Evolutionary conservation across 306 rosid species (phyloP), one percentile per base, ranked within the genome.

Genomic region (Delonix regia): DNA sequence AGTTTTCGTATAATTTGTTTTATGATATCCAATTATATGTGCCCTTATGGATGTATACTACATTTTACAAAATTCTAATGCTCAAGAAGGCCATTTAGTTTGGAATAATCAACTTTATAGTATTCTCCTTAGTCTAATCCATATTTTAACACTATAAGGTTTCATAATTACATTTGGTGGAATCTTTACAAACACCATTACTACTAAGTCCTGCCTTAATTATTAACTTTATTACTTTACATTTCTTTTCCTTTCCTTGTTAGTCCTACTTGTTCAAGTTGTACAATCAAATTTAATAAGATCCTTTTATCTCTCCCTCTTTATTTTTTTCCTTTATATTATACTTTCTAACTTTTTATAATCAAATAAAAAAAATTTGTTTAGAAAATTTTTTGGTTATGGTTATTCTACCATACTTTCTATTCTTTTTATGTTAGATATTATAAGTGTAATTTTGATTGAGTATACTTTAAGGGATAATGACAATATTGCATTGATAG

Each of bases 91-190:
- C 49, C 7, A 10, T 52, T 51, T 78, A n/a, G 3, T 34, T 13
- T 44, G 52, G n/a, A 53, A 73, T 45, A 65, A 73, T 53, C 28
- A 73, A 71, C 70, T 70, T 34, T 12, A 52, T 49, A 5, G 21
- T 60, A n/a, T 44, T 57, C 55, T 21, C 33, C 30, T 30, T n/a
- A 6, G 39, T 10, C 52, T 5, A 56, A 39, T 64, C 52, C 24
- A 19, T 53, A 14, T 38, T 13, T 13, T 10, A 44, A 24, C 42
- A 74, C 27, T 39, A 61, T 33, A 61, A 27, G 74, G 27, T 77
- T 73, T 25, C 67, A 38, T 36, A 52, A 27, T 10, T 67, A 34
- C 39, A 48, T 64, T 24, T 49, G 53, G 15, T 33, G 55, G 52
- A 64, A 65, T 60, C 66, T 65, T 52, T 66, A 24, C 7, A 25